These are phyloP conservation scores for Hydnum rufescens DNA, from an alignment of 768 basidiomycete genomes.

Conservation along the genomic window DNA sequence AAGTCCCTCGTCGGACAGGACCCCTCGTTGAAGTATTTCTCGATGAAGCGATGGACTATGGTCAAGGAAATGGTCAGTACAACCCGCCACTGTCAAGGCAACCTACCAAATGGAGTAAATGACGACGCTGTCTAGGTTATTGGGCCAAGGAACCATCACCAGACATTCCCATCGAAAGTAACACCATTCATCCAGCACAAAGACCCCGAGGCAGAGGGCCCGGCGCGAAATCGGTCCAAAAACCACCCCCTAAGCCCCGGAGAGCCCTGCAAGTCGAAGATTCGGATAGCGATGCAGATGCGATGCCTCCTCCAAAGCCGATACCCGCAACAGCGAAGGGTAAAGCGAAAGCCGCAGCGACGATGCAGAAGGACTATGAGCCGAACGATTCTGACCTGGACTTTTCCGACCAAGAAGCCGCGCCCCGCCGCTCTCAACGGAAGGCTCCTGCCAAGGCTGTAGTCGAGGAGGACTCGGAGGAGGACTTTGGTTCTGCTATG, in stretches of 20 bases:
- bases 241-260: not conserved
- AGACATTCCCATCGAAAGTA: not conserved
- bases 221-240: too few species aligned
- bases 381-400: not conserved
- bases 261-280: not conserved
- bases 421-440: not conserved
- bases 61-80: slow-evolving; percentile 30
- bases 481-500: not conserved
- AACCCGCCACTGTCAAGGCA: not conserved
- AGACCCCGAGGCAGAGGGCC: not conserved
- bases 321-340: not conserved
- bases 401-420: not conserved
- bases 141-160: not conserved
- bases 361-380: not conserved
- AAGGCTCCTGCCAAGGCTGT: not conserved
- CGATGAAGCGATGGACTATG: slow-evolving; percentile 33
- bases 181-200: not conserved
- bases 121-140: not conserved
- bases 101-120: too few species aligned
- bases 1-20: slow-evolving; percentile 12
- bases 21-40: slow-evolving; percentile 32
- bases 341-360: not conserved
- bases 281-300: not conserved
- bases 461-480: not conserved
- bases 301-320: not conserved